Evolutionary conservation across 2,329 filamentous ascomycete genomes (phyloP).

Genomic region (Paraphaeosphaeria minitans): DNA sequence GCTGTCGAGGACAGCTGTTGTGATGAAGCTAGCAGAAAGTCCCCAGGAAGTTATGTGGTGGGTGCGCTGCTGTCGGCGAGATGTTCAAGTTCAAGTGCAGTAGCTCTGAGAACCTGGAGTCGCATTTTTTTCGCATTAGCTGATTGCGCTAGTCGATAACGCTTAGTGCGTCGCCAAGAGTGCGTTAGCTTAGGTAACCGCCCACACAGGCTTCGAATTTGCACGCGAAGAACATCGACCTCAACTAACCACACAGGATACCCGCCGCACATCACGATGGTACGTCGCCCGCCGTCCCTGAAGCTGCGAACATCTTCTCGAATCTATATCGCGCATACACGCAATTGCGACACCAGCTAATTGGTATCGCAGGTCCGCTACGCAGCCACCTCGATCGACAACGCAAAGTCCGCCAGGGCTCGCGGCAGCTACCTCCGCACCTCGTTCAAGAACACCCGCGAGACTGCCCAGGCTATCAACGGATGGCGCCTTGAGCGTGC

Average conservation of each 20-base stretch:
- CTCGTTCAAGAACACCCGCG: slow-evolving; percentile 99
- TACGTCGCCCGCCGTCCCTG: slow-evolving; percentile 34
- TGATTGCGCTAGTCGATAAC: neutral
- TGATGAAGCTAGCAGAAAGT: neutral
- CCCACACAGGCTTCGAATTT: slow-evolving; percentile 36
- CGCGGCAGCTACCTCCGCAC: slow-evolving; percentile 99
- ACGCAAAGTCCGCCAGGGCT: slow-evolving; percentile 80
- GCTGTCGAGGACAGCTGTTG: neutral
- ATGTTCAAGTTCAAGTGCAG: too few relatives aligned
- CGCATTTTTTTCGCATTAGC: slow-evolving; percentile 8
- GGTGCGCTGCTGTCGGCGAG: neutral
- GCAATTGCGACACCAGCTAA: slow-evolving; percentile 29
- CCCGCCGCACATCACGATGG: slow-evolving; percentile 39
- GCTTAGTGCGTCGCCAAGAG: neutral
- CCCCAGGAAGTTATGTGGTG: neutral
- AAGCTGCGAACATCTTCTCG: slow-evolving; percentile 14
- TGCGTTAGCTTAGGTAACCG: slow-evolving; percentile 11
- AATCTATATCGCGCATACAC: neutral
- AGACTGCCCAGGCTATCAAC: slow-evolving; percentile 99
- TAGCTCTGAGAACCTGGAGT: neutral
- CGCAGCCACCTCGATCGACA: slow-evolving; percentile 45
- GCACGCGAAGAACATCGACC: slow-evolving; percentile 24
- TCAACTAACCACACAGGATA: slow-evolving; percentile 42
- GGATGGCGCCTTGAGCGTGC: slow-evolving; percentile 98
- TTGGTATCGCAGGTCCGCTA: slow-evolving; percentile 43